These are phyloP conservation scores for Nemania sp. DNA, from an alignment of 2,329 filamentous ascomycete species.

Conservation along the genomic window DNA sequence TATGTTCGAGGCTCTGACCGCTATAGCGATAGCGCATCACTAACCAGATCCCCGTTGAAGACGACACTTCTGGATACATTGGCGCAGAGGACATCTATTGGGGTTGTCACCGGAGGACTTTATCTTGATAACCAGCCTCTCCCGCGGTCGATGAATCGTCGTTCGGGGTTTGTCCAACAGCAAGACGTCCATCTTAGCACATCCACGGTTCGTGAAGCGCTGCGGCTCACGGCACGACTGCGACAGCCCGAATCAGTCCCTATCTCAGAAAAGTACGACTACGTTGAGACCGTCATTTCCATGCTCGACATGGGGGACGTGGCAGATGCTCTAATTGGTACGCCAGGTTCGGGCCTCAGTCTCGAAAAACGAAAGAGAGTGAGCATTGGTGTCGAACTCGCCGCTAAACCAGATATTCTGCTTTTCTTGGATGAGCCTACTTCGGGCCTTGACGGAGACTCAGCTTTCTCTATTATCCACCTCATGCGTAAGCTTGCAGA, in stretches of 20 bases:
- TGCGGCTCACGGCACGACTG: slow-evolving; percentile 30
- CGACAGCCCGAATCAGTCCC: slow-evolving; percentile 21
- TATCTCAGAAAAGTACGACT: slow-evolving; percentile 27
- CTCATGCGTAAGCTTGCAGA: slow-evolving; percentile 72
- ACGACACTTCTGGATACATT: slow-evolving; percentile 28
- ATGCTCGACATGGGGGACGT: slow-evolving; percentile 10
- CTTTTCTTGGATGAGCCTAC: slow-evolving; percentile 75
- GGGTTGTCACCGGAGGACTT: slow-evolving; percentile 25
- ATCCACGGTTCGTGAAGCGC: slow-evolving; percentile 34
- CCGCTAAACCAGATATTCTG: slow-evolving; percentile 76
- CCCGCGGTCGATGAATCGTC: slow-evolving; percentile 28
- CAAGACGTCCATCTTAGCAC: slow-evolving; percentile 35
- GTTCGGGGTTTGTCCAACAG: slow-evolving; percentile 35
- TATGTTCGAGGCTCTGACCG: background rate
- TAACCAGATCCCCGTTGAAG: background rate
- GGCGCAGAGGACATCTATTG: slow-evolving; percentile 24
- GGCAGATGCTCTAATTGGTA: slow-evolving; percentile 22
- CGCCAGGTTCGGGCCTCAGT: slow-evolving; percentile 48
- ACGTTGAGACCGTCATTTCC: slow-evolving; percentile 31
- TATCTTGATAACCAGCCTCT: slow-evolving; percentile 30
- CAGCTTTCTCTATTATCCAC: slow-evolving; percentile 77
- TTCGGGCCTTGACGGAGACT: slow-evolving; percentile 78
- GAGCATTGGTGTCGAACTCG: slow-evolving; percentile 80
- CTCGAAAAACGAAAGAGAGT: slow-evolving; percentile 64
- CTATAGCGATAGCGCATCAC: background rate